Evolutionary conservation across 306 rosid genomes (phyloP), one percentile per base, ranked within the genome.

Genomic region (Astragalus membranaceus): DNA sequence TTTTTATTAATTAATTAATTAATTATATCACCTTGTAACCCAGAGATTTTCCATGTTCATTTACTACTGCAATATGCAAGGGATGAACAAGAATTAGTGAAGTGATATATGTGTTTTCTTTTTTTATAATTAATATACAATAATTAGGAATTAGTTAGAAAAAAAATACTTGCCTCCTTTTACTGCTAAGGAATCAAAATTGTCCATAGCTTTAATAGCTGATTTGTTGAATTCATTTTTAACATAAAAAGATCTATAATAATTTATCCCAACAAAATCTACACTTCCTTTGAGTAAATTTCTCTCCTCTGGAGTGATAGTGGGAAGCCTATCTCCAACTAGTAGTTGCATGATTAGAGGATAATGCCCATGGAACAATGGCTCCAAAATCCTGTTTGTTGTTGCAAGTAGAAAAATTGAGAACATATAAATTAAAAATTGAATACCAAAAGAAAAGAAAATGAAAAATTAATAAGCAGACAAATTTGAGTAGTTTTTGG

Each of bases 201-300:
- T 48, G 36, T 70, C 78, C 10, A 32, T 0, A 15, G 8, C 3
- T 3, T 8, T 2, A 15, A 56, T 26, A 30, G 10, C 35, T 13
- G 36, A 0, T 52, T 14, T 60, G 62, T 39, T 51, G 64, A 33
- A 23, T 71, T 70, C n/a, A 2, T 29, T 10, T 67, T 4, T 76
- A 10, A 60, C 80, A 51, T 37, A 78, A 12, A 13, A 51, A 5
- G 83, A 78, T 23, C 63, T 43, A 56, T 82, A 82, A 54, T 82
- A 82, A 11, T 82, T 82, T 6, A 82, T 4, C 4, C 78, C 83
- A 51, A 74, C 14, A 11, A 82, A 82, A 13, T 74, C 83, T 3
- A 48, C 7, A 41, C 75, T 54, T 47, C 82, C 82, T 70, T 57
- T 29, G 5, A 82, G 4, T 55, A 82, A 10, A 0, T 0, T 3